Base-by-base conservation (phyloP, 2,329 filamentous ascomycete genomes). In the Fusarium duplospermum region DNA sequence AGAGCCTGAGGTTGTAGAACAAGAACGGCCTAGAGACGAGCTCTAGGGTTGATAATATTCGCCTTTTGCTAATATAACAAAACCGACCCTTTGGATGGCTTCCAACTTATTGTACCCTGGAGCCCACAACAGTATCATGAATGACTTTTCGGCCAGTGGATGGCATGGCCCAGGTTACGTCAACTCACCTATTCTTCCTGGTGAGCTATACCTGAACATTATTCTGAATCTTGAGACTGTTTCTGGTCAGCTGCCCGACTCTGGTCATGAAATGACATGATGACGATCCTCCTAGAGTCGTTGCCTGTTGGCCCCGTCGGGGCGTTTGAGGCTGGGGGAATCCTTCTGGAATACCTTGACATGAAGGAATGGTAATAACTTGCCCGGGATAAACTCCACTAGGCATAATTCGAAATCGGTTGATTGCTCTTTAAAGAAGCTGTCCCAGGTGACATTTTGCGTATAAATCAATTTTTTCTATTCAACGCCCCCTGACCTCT, bases 1-100 rank as follows among this genome's bases (percentile, higher is more conserved):
- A 61, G 78, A 79, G 66, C 67, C 73, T 4, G 74, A 71, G 31
- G 75, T 72, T 4, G 64, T 66, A 33, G 80, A 80, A n/a, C 72
- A 80, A 33, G 77, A 75, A 75, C 81, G 80, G 35, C 70, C 70
- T 6, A 82, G 79, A 64, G 85, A 86, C 76, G 84, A 86, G 78
- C 79, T 87, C 47, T 82, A 65, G 71, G 61, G 36, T 63, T 36
- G 10, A 56, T 14, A 16, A 27, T 33, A 14, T 47, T 60, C 9
- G 2, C n/a, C 4, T 33, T 62, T 38, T 16, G 35, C 38, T 11
- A n/a, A 16, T 47, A 58, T 33, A n/a, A 38, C 14, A n/a, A 20
- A 22, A 20, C 13, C 13, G 35, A 45, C 31, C 6, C 9, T 29
- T 24, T 4, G 16, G 4, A 54, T 18, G 2, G 11, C 27, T 10